These are phyloP conservation scores for Pholiota adiposa DNA, from an alignment of 1,284 basidiomycete genomes.

Conservation along the genomic window DNA sequence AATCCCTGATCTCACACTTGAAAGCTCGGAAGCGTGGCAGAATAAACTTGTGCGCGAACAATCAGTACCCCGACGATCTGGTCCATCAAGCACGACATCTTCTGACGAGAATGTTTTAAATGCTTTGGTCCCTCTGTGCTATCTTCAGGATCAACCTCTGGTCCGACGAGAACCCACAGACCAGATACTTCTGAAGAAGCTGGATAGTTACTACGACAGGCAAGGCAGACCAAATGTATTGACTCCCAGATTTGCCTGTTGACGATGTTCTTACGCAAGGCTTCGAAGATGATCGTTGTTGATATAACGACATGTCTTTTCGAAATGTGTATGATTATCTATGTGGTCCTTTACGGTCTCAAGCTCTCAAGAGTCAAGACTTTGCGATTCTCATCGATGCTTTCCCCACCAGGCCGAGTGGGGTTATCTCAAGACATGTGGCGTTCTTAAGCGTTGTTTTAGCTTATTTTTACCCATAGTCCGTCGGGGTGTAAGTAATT, in stretches of 20 bases:
- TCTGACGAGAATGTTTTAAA: slow-evolving; percentile 33
- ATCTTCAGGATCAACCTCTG: slow-evolving; percentile 50
- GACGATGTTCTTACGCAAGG: slow-evolving; percentile 5
- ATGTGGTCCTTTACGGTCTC: not conserved
- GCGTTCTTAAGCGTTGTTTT: slow-evolving; percentile 8
- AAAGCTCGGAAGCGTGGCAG: slow-evolving; percentile 19
- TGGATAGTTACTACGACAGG: slow-evolving; percentile 32
- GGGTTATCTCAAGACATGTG: not conserved
- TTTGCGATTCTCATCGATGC: not conserved
- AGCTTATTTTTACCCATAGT: not conserved
- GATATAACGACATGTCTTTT: not conserved
- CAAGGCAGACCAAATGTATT: slow-evolving; percentile 9
- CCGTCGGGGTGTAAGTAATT: not conserved
- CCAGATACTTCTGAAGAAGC: slow-evolving; percentile 56
- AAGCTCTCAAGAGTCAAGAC: not conserved
- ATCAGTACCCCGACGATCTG: slow-evolving; percentile 20
- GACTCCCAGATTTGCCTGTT: slow-evolving; percentile 9
- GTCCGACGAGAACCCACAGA: slow-evolving; percentile 57
- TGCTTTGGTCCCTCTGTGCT: slow-evolving; percentile 56
- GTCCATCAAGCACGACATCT: slow-evolving; percentile 34
- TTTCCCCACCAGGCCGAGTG: not conserved
- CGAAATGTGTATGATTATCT: slow-evolving; percentile 5
- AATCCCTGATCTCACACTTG: slow-evolving; percentile 25
- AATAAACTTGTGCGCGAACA: slow-evolving; percentile 11
- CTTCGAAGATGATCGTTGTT: slow-evolving; percentile 6